Conservation (phyloP, 257 asterid species). For the Solanum virginianum region DNA sequence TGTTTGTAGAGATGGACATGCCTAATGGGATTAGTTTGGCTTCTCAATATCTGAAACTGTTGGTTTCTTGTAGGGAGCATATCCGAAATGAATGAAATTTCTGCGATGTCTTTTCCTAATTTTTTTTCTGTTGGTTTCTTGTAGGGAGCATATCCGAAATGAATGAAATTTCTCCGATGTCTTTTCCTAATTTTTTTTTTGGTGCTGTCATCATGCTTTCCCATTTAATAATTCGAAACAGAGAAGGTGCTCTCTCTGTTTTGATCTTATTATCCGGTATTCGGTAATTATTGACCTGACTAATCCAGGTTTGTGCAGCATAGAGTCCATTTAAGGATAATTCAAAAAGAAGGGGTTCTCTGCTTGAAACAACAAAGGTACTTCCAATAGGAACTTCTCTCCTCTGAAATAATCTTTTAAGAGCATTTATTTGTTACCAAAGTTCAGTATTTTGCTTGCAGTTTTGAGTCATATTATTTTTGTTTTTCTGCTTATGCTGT, state of each 20-base stretch:
- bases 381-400: neutral
- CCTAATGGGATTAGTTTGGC: neutral
- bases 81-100: neutral
- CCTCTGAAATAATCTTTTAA: neutral
- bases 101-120: neutral
- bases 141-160: neutral
- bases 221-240: neutral
- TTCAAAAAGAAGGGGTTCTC: neutral
- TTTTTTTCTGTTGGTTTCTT: neutral
- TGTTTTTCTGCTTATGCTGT: constrained; percentile 18
- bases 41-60: neutral
- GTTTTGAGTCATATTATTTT: neutral
- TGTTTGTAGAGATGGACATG: neutral
- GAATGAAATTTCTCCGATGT: neutral
- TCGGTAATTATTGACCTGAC: neutral
- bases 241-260: neutral
- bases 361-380: neutral
- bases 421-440: neutral
- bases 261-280: neutral
- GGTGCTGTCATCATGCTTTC: neutral
- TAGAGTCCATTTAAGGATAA: neutral
- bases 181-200: neutral
- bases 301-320: neutral
- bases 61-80: neutral
- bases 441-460: neutral